phyloP scores from a whole-genome alignment of 805 yeast species.

The Phaffomyces thermotolerans region DNA sequence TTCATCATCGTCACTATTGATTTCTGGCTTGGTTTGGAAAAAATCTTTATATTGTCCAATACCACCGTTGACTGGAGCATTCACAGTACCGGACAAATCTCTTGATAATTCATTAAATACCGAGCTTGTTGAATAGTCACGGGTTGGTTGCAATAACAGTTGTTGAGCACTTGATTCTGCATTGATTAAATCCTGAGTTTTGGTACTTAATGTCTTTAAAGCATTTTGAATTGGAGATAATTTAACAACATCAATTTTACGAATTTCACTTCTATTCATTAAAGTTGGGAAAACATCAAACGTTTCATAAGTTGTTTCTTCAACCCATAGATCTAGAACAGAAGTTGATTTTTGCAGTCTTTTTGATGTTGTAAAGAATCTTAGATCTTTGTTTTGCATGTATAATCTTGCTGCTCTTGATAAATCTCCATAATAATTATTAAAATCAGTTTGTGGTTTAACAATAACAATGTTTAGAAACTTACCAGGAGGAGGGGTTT shows the following conservation, averaged over 20 bases:
- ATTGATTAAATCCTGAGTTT: conserved; percentile 66
- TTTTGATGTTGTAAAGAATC: conserved; percentile 60
- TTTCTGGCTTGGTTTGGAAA: conserved; percentile 34
- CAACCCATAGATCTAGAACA: conserved; percentile 79
- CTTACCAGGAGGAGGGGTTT: conserved; percentile 59
- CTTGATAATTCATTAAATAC: conserved; percentile 61
- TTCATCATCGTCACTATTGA: conserved; percentile 19
- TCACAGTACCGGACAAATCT: conserved; percentile 77
- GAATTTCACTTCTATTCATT: conserved; percentile 77
- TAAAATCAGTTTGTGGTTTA: conserved; percentile 53
- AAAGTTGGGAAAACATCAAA: conserved; percentile 75
- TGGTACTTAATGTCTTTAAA: conserved; percentile 52
- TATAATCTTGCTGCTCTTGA: conserved; percentile 61
- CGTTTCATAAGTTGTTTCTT: conserved; percentile 75
- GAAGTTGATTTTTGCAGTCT: conserved; percentile 68
- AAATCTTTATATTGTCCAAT: conserved; percentile 75
- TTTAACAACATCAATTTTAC: conserved; percentile 37
- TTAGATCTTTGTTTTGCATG: conserved; percentile 66
- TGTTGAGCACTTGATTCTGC: conserved; percentile 53
- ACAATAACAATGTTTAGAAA: conserved; percentile 66
- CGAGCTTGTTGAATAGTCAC: conserved; percentile 37
- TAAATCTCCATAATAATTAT: conserved; percentile 30
- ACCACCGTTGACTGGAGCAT: conserved; percentile 91
- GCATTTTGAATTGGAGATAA: conserved; percentile 87
- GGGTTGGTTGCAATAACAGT: conserved; percentile 37